Base-by-base conservation (phyloP, 352 stramenopile genomes). In the Globisporangium barbulae region DNA sequence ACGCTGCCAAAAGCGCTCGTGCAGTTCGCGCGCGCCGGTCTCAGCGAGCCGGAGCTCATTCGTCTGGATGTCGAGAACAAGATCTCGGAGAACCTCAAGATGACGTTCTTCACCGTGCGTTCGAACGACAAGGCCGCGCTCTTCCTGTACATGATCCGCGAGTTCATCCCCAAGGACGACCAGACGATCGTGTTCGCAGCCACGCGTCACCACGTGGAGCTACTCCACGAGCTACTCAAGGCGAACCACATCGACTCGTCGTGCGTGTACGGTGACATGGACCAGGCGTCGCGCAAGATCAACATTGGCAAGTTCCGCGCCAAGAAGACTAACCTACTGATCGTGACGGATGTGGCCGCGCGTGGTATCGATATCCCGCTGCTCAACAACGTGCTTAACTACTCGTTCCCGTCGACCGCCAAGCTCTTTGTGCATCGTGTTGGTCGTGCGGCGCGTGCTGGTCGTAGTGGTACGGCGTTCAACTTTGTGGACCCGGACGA, bases 151-250 rank as follows among this genome's bases (percentile, higher is more conserved):
- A 83, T 99, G 54, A 71, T 99, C 55, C 79, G 91, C 42, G 91
- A 99, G 56, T 96, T 99, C 61, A 87, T 98, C 64, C 88, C 90
- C 9, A 75, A 82, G 53, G 81, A 88, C 31, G 83, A 98, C 35
- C 88, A 99, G 63, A 99, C 96, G 17, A 97, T 99, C 41, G 91
- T 99, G 35, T 99, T 99, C 71, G 94, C 94, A 4, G 97, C 98
- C 7, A 99, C 98, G 30, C 81, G 96, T 22, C 97, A 99, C 76
- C 97, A 99, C 76, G 96, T 98, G 9, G 98, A 99, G 76, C 98
- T 99, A 61, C 67, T 99, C n/a, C 88, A 98, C 63, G 92, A 94
- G n/a, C 67, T 98, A 22, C 72, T 98, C 7, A 75, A 72, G 7
- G 85, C 90, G 12, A 83, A 88, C 66, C 79, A 88, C 60, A 91